Evolutionary conservation across 176 grass and related monocot genomes (phyloP).

Genomic region (Hordeum vulgare): MorexV3_pseudomolecules_assembly NC_058520.1:618378790-618379289

Average conservation of each 20-base stretch:
- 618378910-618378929: not conserved
- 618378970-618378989: not conserved
- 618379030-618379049: constrained; percentile 92
- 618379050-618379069: constrained; percentile 93
- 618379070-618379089: constrained; percentile 79
- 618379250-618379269: constrained; percentile 87
- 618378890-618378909: not conserved
- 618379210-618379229: not conserved
- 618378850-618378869: constrained; percentile 5
- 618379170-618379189: not conserved
- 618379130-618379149: constrained; percentile 97
- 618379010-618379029: constrained; percentile 79
- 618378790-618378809: constrained; percentile 8
- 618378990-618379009: not conserved
- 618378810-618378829: not conserved
- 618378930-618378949: not conserved
- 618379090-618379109: constrained; percentile 76
- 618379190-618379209: not conserved
- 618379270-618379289: constrained; percentile 92
- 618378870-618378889: not conserved
- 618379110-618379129: constrained; percentile 95
- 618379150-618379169: constrained; percentile 42
- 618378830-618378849: not conserved
- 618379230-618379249: constrained; percentile 53
- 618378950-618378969: not conserved